Conservation (phyloP, 1,284 basidiomycete genomes). For the Trichosporon sp. region DNA sequence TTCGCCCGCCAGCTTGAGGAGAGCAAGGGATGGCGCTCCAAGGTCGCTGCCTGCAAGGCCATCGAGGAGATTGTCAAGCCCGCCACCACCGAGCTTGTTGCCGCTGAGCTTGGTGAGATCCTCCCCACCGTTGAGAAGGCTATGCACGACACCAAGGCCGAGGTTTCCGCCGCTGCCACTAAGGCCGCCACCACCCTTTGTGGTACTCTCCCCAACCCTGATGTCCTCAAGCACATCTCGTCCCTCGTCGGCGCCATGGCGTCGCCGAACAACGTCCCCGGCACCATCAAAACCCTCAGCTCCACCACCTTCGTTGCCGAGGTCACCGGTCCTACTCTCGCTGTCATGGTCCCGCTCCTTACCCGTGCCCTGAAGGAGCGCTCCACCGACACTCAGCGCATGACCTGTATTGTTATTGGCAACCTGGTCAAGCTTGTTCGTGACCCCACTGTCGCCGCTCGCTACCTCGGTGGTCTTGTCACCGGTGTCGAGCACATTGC, state of each 20-base stretch:
- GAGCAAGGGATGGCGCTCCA: conserved; percentile 85
- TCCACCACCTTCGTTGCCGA: conserved; percentile 92
- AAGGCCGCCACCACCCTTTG: conserved; percentile 94
- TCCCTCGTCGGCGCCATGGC: conserved; percentile 93
- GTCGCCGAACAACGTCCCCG: conserved; percentile 72
- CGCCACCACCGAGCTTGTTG: conserved; percentile 72
- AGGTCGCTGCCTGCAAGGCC: conserved; percentile 88
- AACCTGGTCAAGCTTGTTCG: conserved; percentile 98
- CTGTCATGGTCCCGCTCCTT: conserved; percentile 90
- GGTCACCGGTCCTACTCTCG: conserved; percentile 90
- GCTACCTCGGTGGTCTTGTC: conserved; percentile 80
- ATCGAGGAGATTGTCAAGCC: conserved; percentile 66
- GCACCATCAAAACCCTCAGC: conserved; percentile 92
- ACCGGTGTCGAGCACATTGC: conserved; percentile 90
- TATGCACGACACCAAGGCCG: conserved; percentile 96
- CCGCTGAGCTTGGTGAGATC: conserved; percentile 71
- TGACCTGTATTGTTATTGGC: conserved; percentile 81
- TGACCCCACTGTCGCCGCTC: conserved; percentile 81
- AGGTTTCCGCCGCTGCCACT: conserved; percentile 81
- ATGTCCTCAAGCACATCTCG: conserved; percentile 84
- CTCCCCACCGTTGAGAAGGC: conserved; percentile 82
- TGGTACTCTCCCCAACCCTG: conserved; percentile 86
- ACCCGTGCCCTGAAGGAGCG: conserved; percentile 90
- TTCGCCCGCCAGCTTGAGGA: conserved; percentile 70
- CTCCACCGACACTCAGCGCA: conserved; percentile 87